Conservation (phyloP, 768 basidiomycete genomes). For the Auricularia heimuer region DNA sequence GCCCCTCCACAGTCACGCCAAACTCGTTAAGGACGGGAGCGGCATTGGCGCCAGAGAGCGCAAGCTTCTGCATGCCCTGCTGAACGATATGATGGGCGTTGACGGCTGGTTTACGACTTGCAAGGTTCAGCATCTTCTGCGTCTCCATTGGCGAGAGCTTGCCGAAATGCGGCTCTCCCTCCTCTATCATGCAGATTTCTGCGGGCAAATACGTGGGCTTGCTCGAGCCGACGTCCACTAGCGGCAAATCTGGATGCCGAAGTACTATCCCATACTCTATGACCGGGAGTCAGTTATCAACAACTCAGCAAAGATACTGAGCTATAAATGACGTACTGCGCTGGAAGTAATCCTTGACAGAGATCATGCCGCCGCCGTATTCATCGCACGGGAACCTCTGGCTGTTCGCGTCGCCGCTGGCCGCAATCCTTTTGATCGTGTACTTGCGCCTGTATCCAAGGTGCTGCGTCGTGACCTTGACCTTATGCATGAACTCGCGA, state of each 20-base stretch:
- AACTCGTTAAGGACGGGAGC: slow-evolving; percentile 37
- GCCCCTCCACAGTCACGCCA: slow-evolving; percentile 39
- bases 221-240: slow-evolving; percentile 47
- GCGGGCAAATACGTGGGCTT: slow-evolving; percentile 47
- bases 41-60: slow-evolving; percentile 23
- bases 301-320: neutral
- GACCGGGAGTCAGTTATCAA: neutral
- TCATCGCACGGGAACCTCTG: slow-evolving; percentile 49
- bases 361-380: slow-evolving; percentile 29
- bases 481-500: slow-evolving; percentile 52
- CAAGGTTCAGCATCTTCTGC: slow-evolving; percentile 54
- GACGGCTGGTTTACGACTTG: slow-evolving; percentile 49
- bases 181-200: slow-evolving; percentile 59
- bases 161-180: slow-evolving; percentile 36
- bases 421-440: slow-evolving; percentile 47
- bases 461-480: slow-evolving; percentile 58
- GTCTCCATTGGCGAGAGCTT: slow-evolving; percentile 55
- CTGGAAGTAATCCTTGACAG: slow-evolving; percentile 55
- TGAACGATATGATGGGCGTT: slow-evolving; percentile 51
- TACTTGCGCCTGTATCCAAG: slow-evolving; percentile 52
- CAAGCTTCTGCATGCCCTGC: slow-evolving; percentile 49
- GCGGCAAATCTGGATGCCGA: slow-evolving; percentile 31
- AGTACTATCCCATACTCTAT: slow-evolving; percentile 52
- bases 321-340: slow-evolving; percentile 35
- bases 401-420: slow-evolving; percentile 30